Conservation (phyloP, 352 stramenopile species). For the Phytophthora ohioensis region DNA sequence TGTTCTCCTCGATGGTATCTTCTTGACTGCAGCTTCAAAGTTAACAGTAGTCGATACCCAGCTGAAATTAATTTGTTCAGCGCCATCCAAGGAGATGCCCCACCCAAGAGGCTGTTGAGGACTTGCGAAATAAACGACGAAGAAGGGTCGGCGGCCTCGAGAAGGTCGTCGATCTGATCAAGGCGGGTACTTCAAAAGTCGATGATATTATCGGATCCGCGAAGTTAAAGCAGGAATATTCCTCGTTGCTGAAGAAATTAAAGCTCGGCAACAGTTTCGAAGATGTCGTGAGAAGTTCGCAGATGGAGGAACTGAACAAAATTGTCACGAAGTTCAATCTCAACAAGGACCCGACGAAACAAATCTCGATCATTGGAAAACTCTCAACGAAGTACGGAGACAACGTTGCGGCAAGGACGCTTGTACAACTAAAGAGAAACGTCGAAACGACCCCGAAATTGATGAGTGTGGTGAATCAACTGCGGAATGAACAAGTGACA, state of each 20-base stretch:
- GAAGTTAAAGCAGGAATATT: background rate
- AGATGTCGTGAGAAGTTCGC: slow-evolving; percentile 13
- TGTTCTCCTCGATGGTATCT: background rate
- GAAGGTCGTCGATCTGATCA: background rate
- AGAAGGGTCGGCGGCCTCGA: background rate
- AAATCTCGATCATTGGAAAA: background rate
- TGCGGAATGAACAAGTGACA: slow-evolving; percentile 2
- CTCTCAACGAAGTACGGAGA: background rate
- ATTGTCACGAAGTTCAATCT: background rate
- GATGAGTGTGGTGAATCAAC: background rate
- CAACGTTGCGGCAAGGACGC: background rate
- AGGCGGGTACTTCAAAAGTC: background rate
- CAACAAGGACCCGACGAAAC: background rate
- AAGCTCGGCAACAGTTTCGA: background rate
- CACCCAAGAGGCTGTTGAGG: background rate
- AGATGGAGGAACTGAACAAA: background rate
- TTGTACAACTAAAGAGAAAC: background rate
- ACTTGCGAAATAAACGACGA: background rate
- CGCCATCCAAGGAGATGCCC: no score
- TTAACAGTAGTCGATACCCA: background rate
- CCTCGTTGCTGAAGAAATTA: background rate
- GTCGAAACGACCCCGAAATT: background rate
- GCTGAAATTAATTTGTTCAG: background rate
- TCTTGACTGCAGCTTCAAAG: background rate
- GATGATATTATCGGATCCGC: background rate